These are phyloP conservation scores for Lasiosphaeria miniovina DNA, from an alignment of 495 filamentous ascomycete species.

Conservation along the genomic window DNA sequence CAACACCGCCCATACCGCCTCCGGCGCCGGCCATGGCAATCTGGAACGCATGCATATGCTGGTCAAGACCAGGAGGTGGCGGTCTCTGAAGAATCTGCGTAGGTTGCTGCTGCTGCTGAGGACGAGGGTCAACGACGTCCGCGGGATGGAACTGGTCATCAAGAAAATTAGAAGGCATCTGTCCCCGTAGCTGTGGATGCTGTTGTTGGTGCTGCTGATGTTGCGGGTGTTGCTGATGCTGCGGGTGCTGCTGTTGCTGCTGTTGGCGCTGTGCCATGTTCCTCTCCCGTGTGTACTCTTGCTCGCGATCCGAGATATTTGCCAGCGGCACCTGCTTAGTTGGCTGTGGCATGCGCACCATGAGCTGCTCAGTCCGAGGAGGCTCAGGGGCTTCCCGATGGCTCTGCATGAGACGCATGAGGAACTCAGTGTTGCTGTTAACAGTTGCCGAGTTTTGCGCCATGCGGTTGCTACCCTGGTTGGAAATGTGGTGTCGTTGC, in stretches of 20 bases:
- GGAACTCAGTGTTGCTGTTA: slow-evolving; percentile 52
- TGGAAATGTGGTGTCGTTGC: slow-evolving; percentile 45
- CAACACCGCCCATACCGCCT: slow-evolving; percentile 7
- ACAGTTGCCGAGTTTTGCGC: slow-evolving; percentile 38
- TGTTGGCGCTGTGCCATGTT: slow-evolving; percentile 26
- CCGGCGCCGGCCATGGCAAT: slow-evolving; percentile 26
- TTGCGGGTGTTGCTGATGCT: slow-evolving; percentile 11
- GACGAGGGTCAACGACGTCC: slow-evolving; percentile 37
- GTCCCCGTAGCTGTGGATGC: slow-evolving; percentile 3
- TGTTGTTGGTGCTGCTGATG: slow-evolving; percentile 16
- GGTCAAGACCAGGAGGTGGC: slow-evolving; percentile 50
- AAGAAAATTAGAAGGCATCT: slow-evolving; percentile 37
- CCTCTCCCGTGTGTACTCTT: slow-evolving; percentile 40
- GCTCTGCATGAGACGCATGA: slow-evolving; percentile 55
- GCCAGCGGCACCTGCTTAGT: slow-evolving; percentile 28
- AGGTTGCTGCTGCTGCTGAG: slow-evolving; percentile 38
- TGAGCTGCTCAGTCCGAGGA: slow-evolving; percentile 41
- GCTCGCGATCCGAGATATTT: slow-evolving; percentile 40
- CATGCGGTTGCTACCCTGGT: slow-evolving; percentile 32
- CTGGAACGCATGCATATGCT: slow-evolving; percentile 47
- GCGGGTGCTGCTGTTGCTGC: slow-evolving; percentile 29
- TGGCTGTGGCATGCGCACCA: slow-evolving; percentile 29
- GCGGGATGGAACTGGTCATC: slow-evolving; percentile 43
- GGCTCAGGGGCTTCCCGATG: slow-evolving; percentile 41
- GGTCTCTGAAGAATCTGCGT: slow-evolving; percentile 57